Evolutionary conservation across 768 basidiomycete species (phyloP).

Genomic region (Lentinula detonsa): DNA sequence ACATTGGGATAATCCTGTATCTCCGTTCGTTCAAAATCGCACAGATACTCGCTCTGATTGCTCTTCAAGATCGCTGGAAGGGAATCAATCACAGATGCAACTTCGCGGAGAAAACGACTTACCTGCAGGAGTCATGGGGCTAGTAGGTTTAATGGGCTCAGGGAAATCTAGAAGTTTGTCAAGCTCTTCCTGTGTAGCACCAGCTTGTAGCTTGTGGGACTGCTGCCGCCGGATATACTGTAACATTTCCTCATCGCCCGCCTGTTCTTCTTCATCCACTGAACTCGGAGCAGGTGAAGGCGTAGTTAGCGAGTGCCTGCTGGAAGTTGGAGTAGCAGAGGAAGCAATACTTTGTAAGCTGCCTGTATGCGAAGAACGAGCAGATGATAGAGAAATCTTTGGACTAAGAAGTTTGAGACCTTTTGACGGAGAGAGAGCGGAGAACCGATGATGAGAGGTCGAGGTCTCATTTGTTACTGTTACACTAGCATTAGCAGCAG

Average conservation of each 20-base stretch:
- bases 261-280: constrained; percentile 78
- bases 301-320: constrained; percentile 72
- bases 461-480: constrained; percentile 22
- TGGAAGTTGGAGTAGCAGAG: constrained; percentile 57
- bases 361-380: constrained; percentile 49
- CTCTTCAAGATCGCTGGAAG: constrained; percentile 58
- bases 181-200: constrained; percentile 81
- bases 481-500: constrained; percentile 39
- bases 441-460: constrained; percentile 60
- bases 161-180: constrained; percentile 90
- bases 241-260: constrained; percentile 97
- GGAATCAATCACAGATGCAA: not conserved
- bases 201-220: constrained; percentile 77
- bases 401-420: constrained; percentile 76
- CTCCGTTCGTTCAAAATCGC: constrained; percentile 87
- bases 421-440: constrained; percentile 81
- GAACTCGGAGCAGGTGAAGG: constrained; percentile 78
- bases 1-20: constrained; percentile 82
- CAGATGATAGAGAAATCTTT: constrained; percentile 59
- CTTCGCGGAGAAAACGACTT: constrained; percentile 21
- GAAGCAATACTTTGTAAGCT: constrained; percentile 47
- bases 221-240: constrained; percentile 89
- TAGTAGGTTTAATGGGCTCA: constrained; percentile 72
- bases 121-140: constrained; percentile 68
- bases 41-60: constrained; percentile 64